Evolutionary conservation across 2,329 filamentous ascomycete species (phyloP).

Genomic region (Talaromyces sp.): DNA sequence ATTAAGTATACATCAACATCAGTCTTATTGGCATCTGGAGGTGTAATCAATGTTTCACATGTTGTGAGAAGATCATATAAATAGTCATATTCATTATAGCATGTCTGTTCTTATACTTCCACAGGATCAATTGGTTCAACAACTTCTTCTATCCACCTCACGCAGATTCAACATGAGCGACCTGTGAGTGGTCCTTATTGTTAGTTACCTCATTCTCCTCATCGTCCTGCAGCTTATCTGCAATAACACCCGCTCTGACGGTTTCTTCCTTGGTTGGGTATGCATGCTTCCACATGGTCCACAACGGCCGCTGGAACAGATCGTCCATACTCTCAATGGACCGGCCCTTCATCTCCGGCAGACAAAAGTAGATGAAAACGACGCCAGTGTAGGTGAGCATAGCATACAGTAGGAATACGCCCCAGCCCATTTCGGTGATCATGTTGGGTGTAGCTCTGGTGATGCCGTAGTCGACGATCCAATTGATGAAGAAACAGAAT

Average conservation of each 20-base stretch:
- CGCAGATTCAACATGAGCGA: not conserved
- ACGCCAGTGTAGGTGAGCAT: conserved; percentile 33
- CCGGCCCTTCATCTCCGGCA: conserved; percentile 27
- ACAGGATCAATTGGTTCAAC: not conserved
- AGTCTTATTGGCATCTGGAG: no score
- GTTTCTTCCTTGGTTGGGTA: conserved; percentile 36
- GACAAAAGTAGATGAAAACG: conserved; percentile 29
- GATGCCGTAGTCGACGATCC: conserved; percentile 28
- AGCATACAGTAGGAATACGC: conserved; percentile 33
- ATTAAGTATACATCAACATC: not conserved
- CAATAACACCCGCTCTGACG: conserved; percentile 26
- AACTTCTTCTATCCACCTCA: not conserved
- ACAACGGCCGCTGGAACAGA: conserved; percentile 30
- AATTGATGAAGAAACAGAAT: conserved; percentile 26
- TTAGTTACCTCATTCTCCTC: conserved; percentile 14
- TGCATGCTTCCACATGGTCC: conserved; percentile 39
- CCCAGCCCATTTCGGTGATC: conserved; percentile 34
- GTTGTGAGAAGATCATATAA: no score
- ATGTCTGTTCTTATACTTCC: not conserved
- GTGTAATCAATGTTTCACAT: no score
- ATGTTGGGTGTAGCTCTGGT: conserved; percentile 28
- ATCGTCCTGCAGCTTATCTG: conserved; percentile 15
- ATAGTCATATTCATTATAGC: not conserved
- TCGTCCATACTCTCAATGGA: conserved; percentile 32
- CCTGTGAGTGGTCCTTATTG: not conserved